Evolutionary conservation across 208 protist species (phyloP), one percentile per base, ranked within the genome.

Genomic region (Wallacemonas sp.): DNA sequence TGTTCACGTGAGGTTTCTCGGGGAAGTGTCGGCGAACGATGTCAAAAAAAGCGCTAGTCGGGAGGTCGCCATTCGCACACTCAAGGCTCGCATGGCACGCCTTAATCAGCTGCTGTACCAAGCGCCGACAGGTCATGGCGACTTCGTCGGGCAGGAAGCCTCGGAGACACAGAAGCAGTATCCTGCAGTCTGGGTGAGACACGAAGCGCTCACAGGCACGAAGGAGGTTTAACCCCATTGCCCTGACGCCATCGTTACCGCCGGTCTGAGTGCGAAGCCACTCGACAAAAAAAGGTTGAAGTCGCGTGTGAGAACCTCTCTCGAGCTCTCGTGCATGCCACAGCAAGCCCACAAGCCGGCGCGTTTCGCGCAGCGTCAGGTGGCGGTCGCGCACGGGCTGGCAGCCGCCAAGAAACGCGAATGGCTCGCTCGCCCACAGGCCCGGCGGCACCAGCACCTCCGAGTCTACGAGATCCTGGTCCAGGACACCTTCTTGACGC

Each of bases 221-320:
- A 13, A 92, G 54, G 1, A 93, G 45, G 62, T 96, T 96, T 9
- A 91, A 6, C 10, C 81, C 85, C 24, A 96, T 66, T 30, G 87
- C 81, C 42, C 79, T 78, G 4, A 66, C 83, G 37, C 64, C 62
- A 0, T 55, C 52, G 1, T 29, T 63, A 21, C 64, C 58, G 22
- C 85, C 90, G 12, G 76, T 67, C 63, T 87, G 69, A 32, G 60
- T 68, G n/a, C 32, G 68, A 12, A 92, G 60, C 87, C 90, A 96
- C n/a, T 83, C 59, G 15, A 84, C 21, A 54, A 91, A 85, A 48
- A 79, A 87, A 34, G 66, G 54, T 13, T 66, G 76, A 36, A 89
- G 54, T 3, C 61, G 66, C 2, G 75, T 54, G 26, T 48, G 68
- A 6, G 50, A 27, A 4, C 29, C 50, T 19, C 50, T 57, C 22